These are phyloP conservation scores for Fusarium nanum DNA, from an alignment of 2,329 filamentous ascomycete species.

Conservation along the genomic window DNA sequence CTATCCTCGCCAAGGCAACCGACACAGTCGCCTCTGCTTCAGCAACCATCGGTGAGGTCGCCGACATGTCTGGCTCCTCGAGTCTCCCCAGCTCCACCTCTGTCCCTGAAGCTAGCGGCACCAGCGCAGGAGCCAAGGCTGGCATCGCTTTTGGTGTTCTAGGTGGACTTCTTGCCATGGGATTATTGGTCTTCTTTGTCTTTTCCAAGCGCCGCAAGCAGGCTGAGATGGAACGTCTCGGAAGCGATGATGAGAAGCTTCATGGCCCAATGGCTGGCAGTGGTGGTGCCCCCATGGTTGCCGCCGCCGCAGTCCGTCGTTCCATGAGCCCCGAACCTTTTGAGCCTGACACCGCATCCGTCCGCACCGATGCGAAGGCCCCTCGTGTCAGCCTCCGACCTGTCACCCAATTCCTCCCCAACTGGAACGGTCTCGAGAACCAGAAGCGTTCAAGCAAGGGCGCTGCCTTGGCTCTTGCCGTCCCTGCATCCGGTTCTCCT, in stretches of 20 bases:
- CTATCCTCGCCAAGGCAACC: slow-evolving; percentile 49
- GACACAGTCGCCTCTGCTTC: slow-evolving; percentile 15
- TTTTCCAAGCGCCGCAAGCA: slow-evolving; percentile 78
- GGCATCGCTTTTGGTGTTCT: slow-evolving; percentile 88
- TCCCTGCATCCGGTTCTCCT: slow-evolving; percentile 44
- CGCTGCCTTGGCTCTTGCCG: slow-evolving; percentile 55
- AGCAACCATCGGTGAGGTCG: slow-evolving; percentile 32
- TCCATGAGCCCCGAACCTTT: slow-evolving; percentile 30
- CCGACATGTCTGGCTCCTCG: slow-evolving; percentile 29
- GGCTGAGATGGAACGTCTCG: slow-evolving; percentile 58
- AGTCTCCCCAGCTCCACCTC: slow-evolving; percentile 38
- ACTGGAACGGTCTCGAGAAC: slow-evolving; percentile 61
- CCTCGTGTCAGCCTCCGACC: slow-evolving; percentile 89
- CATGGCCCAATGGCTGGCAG: slow-evolving; percentile 54
- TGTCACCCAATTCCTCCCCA: slow-evolving; percentile 84
- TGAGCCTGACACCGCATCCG: slow-evolving; percentile 18
- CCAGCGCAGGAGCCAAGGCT: slow-evolving; percentile 69
- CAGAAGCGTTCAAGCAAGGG: slow-evolving; percentile 65
- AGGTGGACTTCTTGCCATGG: slow-evolving; percentile 72
- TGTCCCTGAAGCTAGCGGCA: slow-evolving; percentile 36
- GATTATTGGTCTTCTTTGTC: slow-evolving; percentile 76
- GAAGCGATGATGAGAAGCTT: slow-evolving; percentile 75
- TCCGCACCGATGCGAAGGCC: slow-evolving; percentile 64
- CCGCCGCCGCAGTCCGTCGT: slow-evolving; percentile 20
- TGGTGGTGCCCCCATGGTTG: slow-evolving; percentile 31